Evolutionary conservation across 164 flowering plant genomes (phyloP), one percentile per base, ranked within the genome.

Genomic region (Liriodendron chinense): DNA sequence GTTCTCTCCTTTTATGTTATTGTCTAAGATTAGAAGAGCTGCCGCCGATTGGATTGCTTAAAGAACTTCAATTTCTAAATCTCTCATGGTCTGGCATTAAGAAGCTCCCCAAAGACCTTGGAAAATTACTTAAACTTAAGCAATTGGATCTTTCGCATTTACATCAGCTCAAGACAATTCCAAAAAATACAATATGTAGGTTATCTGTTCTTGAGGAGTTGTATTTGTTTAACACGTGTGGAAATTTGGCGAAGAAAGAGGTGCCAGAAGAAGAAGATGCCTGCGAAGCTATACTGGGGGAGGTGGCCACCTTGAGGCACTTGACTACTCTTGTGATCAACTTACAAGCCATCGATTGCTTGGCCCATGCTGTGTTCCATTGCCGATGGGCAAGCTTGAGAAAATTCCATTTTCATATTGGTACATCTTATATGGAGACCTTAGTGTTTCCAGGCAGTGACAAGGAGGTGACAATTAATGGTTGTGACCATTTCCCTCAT

Each of bases 51-150:
- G 53, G 26, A 69, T 7, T 6, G 53, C 22, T 69, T 14, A 69
- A 69, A 23, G 24, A 69, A 69, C 71, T 69, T 22, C 71, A 47
- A 69, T 43, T 43, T 43, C 25, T 69, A 5, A 50, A 69, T 69
- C 53, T 69, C 6, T 43, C 50, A 3, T 10, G n/a, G 6, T 69
- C 25, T 20, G 71, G 56, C 71, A 69, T 69, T 16, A 20, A 21
- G 21, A 10, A 20, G 12, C 21, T 69, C 13, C 71, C 57, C 12
- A n/a, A 47, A 47, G 56, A 47, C 24, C 43, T 69, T 20, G 50
- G 53, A 18, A 47, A 69, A 16, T 69, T 69, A 47, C 16, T 47
- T 43, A 69, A 69, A 9, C 71, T 69, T n/a, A 69, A 69, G 25
- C 20, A 21, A 20, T 69, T 69, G 71, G 22, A 69, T 69, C 56